Evolutionary conservation across 73 alveolate species (phyloP).

Genomic region (Durusdinium trenchii): DNA sequence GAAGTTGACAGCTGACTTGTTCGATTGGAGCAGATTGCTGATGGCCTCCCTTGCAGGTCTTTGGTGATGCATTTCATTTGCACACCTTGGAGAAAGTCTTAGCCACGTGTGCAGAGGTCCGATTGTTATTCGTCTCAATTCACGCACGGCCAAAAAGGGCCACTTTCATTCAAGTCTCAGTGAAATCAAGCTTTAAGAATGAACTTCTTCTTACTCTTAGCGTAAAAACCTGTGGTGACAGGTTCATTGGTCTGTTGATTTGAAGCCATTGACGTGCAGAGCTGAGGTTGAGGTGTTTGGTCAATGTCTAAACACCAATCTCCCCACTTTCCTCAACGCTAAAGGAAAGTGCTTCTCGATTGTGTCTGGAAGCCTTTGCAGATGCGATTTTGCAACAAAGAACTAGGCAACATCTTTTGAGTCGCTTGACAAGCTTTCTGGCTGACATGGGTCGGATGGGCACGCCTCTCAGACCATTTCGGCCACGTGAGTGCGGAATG

Average conservation of each 20-base stretch:
- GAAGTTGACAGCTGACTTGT: too few species aligned
- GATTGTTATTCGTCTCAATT: background rate
- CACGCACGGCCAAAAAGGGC: too few species aligned
- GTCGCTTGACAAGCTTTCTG: conserved; percentile 54
- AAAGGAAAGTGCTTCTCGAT: too few species aligned
- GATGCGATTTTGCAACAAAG: too few species aligned
- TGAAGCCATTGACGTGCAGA: conserved; percentile 44
- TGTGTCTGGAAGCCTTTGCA: too few species aligned
- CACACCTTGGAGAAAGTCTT: conserved; percentile 73
- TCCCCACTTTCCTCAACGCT: too few species aligned
- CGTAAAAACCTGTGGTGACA: background rate
- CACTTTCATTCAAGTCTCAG: too few species aligned
- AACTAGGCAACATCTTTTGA: conserved; percentile 62
- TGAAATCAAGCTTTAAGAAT: too few species aligned
- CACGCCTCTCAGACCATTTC: background rate
- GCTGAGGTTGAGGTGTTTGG: background rate
- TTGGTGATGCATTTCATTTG: conserved; percentile 45
- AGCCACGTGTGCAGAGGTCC: conserved; percentile 83
- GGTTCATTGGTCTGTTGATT: conserved; percentile 86
- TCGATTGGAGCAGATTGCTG: too few species aligned
- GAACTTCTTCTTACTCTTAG: too few species aligned
- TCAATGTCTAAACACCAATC: background rate
- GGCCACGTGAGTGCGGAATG: background rate
- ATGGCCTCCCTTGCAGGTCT: too few species aligned
- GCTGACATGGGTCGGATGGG: conserved; percentile 24